These are phyloP conservation scores for Elaphomyces granulatus DNA, from an alignment of 495 filamentous ascomycete species.

Conservation along the genomic window DNA sequence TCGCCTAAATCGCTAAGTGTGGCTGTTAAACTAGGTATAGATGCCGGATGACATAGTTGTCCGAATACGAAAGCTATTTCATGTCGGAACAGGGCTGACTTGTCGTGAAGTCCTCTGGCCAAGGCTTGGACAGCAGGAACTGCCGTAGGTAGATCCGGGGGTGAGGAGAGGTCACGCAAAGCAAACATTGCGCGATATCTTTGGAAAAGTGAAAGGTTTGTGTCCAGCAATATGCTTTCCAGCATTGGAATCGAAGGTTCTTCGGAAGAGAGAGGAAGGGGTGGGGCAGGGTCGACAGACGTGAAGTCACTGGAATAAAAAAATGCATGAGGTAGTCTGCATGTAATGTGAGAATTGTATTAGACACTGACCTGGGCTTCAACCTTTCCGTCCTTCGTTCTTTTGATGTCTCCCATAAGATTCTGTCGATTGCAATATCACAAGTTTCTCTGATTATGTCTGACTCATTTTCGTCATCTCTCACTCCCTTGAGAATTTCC, in stretches of 20 bases:
- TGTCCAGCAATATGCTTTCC: slow-evolving; percentile 63
- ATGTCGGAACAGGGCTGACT: slow-evolving; percentile 89
- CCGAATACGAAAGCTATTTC: slow-evolving; percentile 98
- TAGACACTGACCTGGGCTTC: slow-evolving; percentile 49
- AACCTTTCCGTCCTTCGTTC: slow-evolving; percentile 57
- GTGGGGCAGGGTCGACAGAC: slow-evolving; percentile 90
- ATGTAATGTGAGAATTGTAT: slow-evolving; percentile 2
- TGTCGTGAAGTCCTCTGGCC: slow-evolving; percentile 73
- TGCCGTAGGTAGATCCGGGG: slow-evolving; percentile 77
- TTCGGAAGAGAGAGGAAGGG: slow-evolving; percentile 47
- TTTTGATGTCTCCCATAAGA: slow-evolving; percentile 80
- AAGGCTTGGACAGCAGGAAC: slow-evolving; percentile 70
- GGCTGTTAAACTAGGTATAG: slow-evolving; percentile 72
- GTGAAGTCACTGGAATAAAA: slow-evolving; percentile 67
- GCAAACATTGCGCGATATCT: slow-evolving; percentile 98
- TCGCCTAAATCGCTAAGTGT: slow-evolving; percentile 67
- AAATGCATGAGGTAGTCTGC: slow-evolving; percentile 4
- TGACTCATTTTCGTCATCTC: slow-evolving; percentile 54
- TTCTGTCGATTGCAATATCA: slow-evolving; percentile 86
- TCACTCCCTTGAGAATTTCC: slow-evolving; percentile 51
- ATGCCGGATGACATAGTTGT: slow-evolving; percentile 89
- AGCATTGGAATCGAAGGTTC: slow-evolving; percentile 56
- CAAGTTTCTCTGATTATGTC: slow-evolving; percentile 88
- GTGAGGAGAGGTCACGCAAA: slow-evolving; percentile 82
- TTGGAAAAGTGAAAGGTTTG: slow-evolving; percentile 65